These are phyloP conservation scores for Fusarium verrucosum DNA, from an alignment of 2,329 filamentous ascomycete genomes.

Conservation along the genomic window DNA sequence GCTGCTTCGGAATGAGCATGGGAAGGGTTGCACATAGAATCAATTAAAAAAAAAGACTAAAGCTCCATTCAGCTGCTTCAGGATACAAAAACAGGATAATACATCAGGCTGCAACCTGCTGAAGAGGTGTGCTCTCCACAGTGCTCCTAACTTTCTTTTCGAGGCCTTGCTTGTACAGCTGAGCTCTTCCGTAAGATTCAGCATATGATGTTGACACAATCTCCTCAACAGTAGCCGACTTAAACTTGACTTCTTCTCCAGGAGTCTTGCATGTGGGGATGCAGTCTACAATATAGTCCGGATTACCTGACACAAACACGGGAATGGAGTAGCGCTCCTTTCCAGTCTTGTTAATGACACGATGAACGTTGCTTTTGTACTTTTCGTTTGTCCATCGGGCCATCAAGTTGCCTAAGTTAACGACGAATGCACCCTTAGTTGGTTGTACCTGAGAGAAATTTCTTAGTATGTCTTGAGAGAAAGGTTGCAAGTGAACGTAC, in stretches of 20 bases:
- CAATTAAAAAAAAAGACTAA: not conserved
- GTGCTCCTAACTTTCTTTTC: not conserved
- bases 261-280: not conserved
- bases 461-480: not conserved
- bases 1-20: not conserved
- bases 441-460: not conserved
- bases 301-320: conserved; percentile 64
- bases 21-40: no score
- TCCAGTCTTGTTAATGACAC: conserved; percentile 62
- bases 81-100: not conserved
- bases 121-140: not conserved
- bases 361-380: conserved; percentile 64
- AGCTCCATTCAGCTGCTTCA: not conserved
- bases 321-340: conserved; percentile 65
- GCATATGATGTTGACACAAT: conserved; percentile 48
- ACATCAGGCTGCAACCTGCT: conserved; percentile 1
- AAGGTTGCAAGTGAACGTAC: conserved; percentile 19
- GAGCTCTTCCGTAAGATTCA: conserved; percentile 47
- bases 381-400: conserved; percentile 60
- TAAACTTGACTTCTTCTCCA: conserved; percentile 40
- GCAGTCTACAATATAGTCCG: conserved; percentile 2
- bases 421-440: conserved; percentile 53
- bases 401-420: conserved; percentile 63
- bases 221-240: conserved; percentile 47
- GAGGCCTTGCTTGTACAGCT: conserved; percentile 47